These are phyloP conservation scores for Anisodus acutangulus DNA, from an alignment of 257 asterid species.

Conservation along the genomic window DNA sequence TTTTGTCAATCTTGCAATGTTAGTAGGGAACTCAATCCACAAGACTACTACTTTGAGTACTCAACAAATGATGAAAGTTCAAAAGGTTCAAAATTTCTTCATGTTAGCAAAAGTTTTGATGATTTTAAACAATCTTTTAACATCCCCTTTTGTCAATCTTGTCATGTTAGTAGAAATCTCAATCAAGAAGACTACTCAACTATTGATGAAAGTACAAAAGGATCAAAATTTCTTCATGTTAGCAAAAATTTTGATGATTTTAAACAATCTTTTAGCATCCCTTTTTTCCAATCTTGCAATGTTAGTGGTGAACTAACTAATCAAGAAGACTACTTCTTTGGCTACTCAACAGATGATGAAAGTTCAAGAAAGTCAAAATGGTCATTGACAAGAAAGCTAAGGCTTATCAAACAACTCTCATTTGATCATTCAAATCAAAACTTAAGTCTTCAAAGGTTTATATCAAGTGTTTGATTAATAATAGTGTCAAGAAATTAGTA, in stretches of 20 bases:
- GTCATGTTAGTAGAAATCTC: slow-evolving; percentile 64
- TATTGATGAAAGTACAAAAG: not conserved
- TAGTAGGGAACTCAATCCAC: slow-evolving; percentile 55
- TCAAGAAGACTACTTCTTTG: slow-evolving; percentile 48
- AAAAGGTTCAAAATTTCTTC: not conserved
- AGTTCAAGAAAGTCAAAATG: slow-evolving; percentile 17
- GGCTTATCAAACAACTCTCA: slow-evolving; percentile 50
- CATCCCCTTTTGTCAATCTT: slow-evolving; percentile 62
- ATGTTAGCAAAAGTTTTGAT: not conserved
- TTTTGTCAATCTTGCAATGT: slow-evolving; percentile 62
- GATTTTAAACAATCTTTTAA: slow-evolving; percentile 42
- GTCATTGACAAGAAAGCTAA: slow-evolving; percentile 51
- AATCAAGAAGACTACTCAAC: slow-evolving; percentile 46
- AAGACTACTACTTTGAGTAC: slow-evolving; percentile 38
- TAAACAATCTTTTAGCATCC: slow-evolving; percentile 54
- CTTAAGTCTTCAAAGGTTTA: slow-evolving; percentile 57
- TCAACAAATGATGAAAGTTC: not conserved
- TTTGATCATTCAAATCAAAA: slow-evolving; percentile 50
- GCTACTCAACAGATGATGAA: slow-evolving; percentile 29
- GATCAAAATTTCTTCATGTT: not conserved
- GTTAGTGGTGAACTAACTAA: slow-evolving; percentile 61
- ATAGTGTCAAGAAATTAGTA: slow-evolving; percentile 21
- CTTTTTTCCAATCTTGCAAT: slow-evolving; percentile 64
- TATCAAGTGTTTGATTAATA: slow-evolving; percentile 61
- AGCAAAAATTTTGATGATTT: not conserved